Conservation (phyloP, 768 basidiomycete genomes). For the Chalciporus sphaerocephalus region DNA sequence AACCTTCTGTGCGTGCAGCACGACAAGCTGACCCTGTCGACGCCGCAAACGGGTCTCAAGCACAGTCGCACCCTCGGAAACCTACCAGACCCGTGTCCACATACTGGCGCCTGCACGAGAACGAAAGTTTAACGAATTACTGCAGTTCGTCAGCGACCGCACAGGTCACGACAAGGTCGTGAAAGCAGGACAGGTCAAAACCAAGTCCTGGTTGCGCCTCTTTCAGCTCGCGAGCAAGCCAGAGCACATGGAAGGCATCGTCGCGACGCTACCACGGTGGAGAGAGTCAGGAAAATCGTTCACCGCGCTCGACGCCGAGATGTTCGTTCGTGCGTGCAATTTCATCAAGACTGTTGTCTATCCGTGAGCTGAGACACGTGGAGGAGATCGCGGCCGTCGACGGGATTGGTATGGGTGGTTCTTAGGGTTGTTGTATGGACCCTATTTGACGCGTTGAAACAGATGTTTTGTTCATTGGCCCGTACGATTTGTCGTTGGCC, state of each 20-base stretch:
- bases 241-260: conserved; percentile 46
- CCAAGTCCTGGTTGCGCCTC: conserved; percentile 47
- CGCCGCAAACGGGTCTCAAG: neutral
- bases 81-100: neutral
- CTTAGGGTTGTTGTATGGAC: neutral
- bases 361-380: conserved; percentile 30
- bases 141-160: conserved; percentile 28
- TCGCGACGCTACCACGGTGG: conserved; percentile 48
- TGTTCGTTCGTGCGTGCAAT: conserved; percentile 50
- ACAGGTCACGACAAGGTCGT: conserved; percentile 27
- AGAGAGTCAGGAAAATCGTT: conserved; percentile 42
- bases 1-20: no score
- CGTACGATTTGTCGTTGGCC: conserved; percentile 62
- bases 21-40: conserved; percentile 14
- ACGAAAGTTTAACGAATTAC: conserved; percentile 17
- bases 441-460: neutral
- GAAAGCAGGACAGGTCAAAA: conserved; percentile 37
- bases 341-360: no score
- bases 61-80: neutral
- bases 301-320: conserved; percentile 37
- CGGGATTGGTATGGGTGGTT: conserved; percentile 48
- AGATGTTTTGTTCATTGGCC: conserved; percentile 61
- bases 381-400: conserved; percentile 57
- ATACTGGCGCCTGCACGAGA: conserved; percentile 13
- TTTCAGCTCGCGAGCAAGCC: conserved; percentile 47